Evolutionary conservation across 2,329 filamentous ascomycete genomes (phyloP), one percentile per base, ranked within the genome.

Genomic region (Verticillium klebahnii): DNA sequence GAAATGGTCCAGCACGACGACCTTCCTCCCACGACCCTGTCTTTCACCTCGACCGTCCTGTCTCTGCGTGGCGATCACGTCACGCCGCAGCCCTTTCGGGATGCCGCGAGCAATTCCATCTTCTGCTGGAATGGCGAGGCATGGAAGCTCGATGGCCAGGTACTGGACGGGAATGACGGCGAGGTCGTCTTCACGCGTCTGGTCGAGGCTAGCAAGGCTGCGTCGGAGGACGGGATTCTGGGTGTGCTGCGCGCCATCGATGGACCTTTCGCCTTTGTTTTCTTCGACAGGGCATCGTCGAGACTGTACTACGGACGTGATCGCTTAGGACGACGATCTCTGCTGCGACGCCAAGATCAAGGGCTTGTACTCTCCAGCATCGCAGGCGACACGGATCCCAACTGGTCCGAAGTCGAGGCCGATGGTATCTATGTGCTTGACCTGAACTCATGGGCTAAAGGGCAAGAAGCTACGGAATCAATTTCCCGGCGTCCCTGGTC

Each of bases 91-190:
- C 95, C 95, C 2, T 83, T 96, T 4, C 74, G 83, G 52, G 84
- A 89, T 66, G 40, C 71, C 2, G 65, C 68, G 0, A 82, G 82
- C 0, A 81, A 82, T 4, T 92, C 89, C 1, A 79, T 91, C 1
- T 81, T 99, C 2, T 97, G 94, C 81, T 99, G 95, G 95, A 99
- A 99, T 71, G 95, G 95, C 54, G 95, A 99, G 73, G 94, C 93
- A 1, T 99, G 95, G 95, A 89, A 84, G 62, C 82, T 96, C 58
- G 76, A 75, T 9, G 82, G 81, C 37, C 68, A 82, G 11, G 69
- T 73, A 1, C 79, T 97, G n/a, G 62, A 70, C 6, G 90, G 87
- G 62, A 97, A 97, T 71, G 95, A 99, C 75, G 91, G 91, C 3
- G 82, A 89, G 69, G 76, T 79, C 7, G 79, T 98, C 19, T 88